Evolutionary conservation across 768 basidiomycete species (phyloP).

Genomic region (Tricholomella constricta): DNA sequence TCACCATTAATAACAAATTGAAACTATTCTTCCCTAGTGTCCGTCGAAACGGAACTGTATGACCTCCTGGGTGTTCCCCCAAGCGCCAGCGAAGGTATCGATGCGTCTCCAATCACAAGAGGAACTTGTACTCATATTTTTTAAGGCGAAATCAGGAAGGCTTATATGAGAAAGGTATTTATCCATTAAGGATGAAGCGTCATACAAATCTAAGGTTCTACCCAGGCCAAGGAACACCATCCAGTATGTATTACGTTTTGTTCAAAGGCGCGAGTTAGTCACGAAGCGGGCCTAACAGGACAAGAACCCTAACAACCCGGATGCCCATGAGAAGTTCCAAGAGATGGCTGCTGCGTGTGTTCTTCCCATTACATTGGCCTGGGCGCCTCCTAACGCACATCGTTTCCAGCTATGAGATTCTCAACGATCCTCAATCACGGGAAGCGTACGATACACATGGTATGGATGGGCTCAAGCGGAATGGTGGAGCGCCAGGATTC

Average conservation of each 20-base stretch:
- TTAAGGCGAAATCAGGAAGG: constrained; percentile 87
- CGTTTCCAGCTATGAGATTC: constrained; percentile 71
- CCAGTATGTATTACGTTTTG: constrained; percentile 51
- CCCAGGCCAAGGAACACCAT: constrained; percentile 83
- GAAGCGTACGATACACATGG: constrained; percentile 75
- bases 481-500: constrained; percentile 50
- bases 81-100: constrained; percentile 68
- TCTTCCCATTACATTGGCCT: neutral
- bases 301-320: constrained; percentile 91
- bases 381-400: constrained; percentile 5
- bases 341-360: constrained; percentile 87
- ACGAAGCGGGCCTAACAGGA: constrained; percentile 47
- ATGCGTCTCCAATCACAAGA: constrained; percentile 2
- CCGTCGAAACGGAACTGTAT: constrained; percentile 80
- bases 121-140: constrained; percentile 18
- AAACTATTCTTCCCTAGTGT: constrained; percentile 44
- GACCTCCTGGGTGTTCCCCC: constrained; percentile 78
- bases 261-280: neutral
- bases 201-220: constrained; percentile 20
- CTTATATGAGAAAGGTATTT: constrained; percentile 88
- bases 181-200: constrained; percentile 13
- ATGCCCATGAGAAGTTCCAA: constrained; percentile 83
- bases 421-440: constrained; percentile 69
- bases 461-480: constrained; percentile 62
- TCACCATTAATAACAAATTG: neutral